phyloP scores from a whole-genome alignment of 1,139 yeast genomes.

The Scheffersomyces segobiensis region DNA sequence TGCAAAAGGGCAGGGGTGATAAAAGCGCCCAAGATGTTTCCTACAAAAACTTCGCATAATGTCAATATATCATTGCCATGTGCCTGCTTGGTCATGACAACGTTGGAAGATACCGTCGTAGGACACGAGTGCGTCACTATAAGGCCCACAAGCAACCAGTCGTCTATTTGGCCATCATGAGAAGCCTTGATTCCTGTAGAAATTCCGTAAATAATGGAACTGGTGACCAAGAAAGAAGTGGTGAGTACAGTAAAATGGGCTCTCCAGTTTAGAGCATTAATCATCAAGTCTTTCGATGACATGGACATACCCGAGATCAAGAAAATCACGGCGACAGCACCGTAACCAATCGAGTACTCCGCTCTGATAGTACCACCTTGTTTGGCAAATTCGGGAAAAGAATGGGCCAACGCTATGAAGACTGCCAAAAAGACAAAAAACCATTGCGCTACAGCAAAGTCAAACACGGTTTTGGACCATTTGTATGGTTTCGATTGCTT shows the following conservation, averaged over 20 bases:
- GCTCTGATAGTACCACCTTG: conserved; percentile 77
- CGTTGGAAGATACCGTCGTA: conserved; percentile 87
- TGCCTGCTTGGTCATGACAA: conserved; percentile 85
- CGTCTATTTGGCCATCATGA: conserved; percentile 56
- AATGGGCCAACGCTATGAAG: conserved; percentile 71
- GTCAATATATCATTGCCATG: conserved; percentile 80
- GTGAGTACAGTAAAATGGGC: conserved; percentile 74
- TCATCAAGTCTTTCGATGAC: conserved; percentile 58
- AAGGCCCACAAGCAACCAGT: conserved; percentile 77
- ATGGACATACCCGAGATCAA: conserved; percentile 78
- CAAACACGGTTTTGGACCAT: conserved; percentile 11
- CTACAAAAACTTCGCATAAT: conserved; percentile 80
- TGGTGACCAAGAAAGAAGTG: conserved; percentile 72
- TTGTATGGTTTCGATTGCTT: conserved; percentile 2
- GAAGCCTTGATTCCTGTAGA: conserved; percentile 66
- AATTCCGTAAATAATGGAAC: conserved; percentile 74
- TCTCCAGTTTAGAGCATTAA: conserved; percentile 72
- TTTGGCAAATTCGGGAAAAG: conserved; percentile 79
- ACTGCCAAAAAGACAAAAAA: conserved; percentile 71
- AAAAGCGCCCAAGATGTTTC: conserved; percentile 82
- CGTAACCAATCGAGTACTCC: conserved; percentile 76
- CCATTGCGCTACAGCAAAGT: conserved; percentile 56
- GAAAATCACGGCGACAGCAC: conserved; percentile 85
- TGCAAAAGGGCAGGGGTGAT: conserved; percentile 83
- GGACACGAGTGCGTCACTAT: conserved; percentile 86